These are phyloP conservation scores for Naganishia antarctica DNA, from an alignment of 768 basidiomycete genomes.

Conservation along the genomic window DNA sequence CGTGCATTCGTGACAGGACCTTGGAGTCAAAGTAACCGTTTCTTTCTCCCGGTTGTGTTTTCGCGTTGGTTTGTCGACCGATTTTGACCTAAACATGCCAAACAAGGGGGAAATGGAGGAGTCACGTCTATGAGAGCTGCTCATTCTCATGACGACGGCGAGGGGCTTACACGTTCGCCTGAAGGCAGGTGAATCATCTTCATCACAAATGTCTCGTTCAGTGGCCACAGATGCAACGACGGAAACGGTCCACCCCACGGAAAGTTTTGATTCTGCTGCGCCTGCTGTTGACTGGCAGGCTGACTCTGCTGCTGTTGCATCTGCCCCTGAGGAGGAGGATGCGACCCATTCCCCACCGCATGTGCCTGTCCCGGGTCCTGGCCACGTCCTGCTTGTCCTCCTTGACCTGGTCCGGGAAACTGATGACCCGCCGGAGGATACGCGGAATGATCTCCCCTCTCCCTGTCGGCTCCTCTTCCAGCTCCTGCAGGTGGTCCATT, in stretches of 20 bases:
- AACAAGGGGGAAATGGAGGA: too few species aligned
- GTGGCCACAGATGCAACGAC: constrained; percentile 65
- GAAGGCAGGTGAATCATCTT: constrained; percentile 67
- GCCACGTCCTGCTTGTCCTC: too few species aligned
- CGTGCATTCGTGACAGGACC: constrained; percentile 86
- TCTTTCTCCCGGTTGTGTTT: constrained; percentile 80
- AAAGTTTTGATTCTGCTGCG: constrained; percentile 1
- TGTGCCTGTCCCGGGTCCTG: too few species aligned
- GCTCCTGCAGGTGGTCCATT: too few species aligned
- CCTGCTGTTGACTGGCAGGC: constrained; percentile 9
- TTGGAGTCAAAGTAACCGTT: constrained; percentile 98
- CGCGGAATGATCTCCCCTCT: not conserved
- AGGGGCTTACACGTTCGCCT: constrained; percentile 30
- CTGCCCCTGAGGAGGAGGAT: not conserved
- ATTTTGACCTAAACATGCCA: constrained; percentile 63
- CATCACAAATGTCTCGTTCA: constrained; percentile 89
- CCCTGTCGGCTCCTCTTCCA: too few species aligned
- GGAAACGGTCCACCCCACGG: constrained; percentile 50
- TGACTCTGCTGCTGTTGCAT: not conserved
- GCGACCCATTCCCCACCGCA: not conserved
- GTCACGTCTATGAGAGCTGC: too few species aligned
- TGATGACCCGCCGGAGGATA: constrained; percentile 14
- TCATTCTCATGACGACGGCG: not conserved
- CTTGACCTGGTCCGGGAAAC: too few species aligned
- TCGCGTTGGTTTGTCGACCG: constrained; percentile 90